phyloP scores from a whole-genome alignment of 768 basidiomycete genomes.

The Polyporus arcularius region DNA sequence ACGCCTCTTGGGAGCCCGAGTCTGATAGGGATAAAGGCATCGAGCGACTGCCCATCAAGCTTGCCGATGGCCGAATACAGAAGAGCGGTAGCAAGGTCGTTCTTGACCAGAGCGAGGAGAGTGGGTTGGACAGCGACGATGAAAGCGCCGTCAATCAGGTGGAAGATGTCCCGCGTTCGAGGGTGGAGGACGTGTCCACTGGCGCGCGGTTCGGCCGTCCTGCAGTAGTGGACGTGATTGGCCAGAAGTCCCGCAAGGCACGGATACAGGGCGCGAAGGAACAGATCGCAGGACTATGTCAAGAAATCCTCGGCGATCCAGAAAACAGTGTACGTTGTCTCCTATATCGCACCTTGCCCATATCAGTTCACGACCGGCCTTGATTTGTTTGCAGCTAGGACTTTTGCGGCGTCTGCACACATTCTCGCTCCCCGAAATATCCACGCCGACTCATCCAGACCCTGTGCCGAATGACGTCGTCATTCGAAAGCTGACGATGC shows the following conservation, averaged over 20 bases:
- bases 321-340: conserved; percentile 80
- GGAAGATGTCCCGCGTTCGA: conserved; percentile 28
- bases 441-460: conserved; percentile 65
- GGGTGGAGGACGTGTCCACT: conserved; percentile 72
- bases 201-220: conserved; percentile 87
- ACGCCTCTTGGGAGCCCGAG: conserved; percentile 45
- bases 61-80: conserved; percentile 77
- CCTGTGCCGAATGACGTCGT: conserved; percentile 77
- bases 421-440: conserved; percentile 79
- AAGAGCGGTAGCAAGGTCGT: conserved; percentile 45
- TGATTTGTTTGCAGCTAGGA: conserved; percentile 59
- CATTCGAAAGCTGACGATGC: conserved; percentile 84
- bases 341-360: conserved; percentile 1
- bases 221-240: conserved; percentile 72
- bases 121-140: conserved; percentile 26
- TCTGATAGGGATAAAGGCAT: conserved; percentile 52
- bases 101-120: conserved; percentile 29
- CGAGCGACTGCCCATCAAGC: conserved; percentile 81
- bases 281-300: conserved; percentile 91
- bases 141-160: conserved; percentile 40
- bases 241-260: conserved; percentile 61
- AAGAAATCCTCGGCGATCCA: conserved; percentile 92
- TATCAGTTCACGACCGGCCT: conserved; percentile 6
- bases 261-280: conserved; percentile 83
- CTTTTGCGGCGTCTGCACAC: conserved; percentile 86